Evolutionary conservation across 1,139 yeast species (phyloP).

Genomic region (Waltiozyma sp.): DNA sequence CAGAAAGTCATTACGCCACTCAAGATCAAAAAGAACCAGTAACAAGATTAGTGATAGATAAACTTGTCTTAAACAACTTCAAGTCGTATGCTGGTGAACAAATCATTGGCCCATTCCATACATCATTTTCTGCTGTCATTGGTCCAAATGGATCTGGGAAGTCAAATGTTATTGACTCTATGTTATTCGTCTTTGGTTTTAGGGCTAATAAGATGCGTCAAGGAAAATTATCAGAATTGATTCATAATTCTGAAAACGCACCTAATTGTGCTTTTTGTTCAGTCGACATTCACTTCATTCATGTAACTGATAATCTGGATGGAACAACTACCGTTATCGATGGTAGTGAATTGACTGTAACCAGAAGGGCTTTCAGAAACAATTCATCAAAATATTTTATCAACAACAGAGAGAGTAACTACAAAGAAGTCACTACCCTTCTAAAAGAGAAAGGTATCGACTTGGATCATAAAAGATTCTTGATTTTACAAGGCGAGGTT

Average conservation of each 20-base stretch:
- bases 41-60: constrained; percentile 65
- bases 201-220: constrained; percentile 96
- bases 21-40: constrained; percentile 19
- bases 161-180: constrained; percentile 92
- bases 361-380: constrained; percentile 69
- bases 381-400: constrained; percentile 74
- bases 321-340: constrained; percentile 35
- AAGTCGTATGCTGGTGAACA: constrained; percentile 96
- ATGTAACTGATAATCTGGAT: constrained; percentile 52
- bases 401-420: constrained; percentile 58
- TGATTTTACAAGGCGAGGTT: constrained; percentile 95
- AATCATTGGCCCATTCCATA: constrained; percentile 86
- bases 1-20: constrained; percentile 20
- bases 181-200: constrained; percentile 94
- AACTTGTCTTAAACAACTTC: constrained; percentile 70
- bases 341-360: constrained; percentile 52
- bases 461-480: constrained; percentile 85
- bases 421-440: constrained; percentile 68
- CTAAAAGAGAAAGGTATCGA: constrained; percentile 84
- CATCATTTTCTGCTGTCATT: constrained; percentile 94
- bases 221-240: constrained; percentile 78
- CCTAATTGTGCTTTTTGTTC: constrained; percentile 66
- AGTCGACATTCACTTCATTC: constrained; percentile 86
- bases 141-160: constrained; percentile 99
- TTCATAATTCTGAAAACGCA: constrained; percentile 73